Percentiles rank a stretch among this genome's conserved stretches.
Conservation (phyloP, 2,329 filamentous ascomycete genomes). For the Apiospora saccharicola region DNA sequence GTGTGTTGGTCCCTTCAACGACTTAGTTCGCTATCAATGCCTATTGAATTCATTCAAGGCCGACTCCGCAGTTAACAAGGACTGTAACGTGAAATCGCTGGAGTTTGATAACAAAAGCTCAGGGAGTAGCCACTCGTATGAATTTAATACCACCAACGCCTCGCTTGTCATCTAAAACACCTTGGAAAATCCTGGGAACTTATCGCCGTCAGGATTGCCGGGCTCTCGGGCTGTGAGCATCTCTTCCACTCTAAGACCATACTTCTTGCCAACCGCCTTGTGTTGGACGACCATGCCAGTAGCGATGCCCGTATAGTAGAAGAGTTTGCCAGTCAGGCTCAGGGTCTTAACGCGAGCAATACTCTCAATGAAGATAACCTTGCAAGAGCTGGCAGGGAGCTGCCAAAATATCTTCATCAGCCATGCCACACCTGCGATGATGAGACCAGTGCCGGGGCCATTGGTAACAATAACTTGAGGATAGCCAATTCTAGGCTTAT, state of each 20-base stretch:
- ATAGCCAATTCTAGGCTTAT: slow-evolving; percentile 45
- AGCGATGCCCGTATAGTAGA: slow-evolving; percentile 69
- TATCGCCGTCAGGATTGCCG: background rate
- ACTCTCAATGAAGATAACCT: slow-evolving; percentile 87
- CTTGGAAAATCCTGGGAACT: background rate
- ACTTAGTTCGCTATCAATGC: background rate
- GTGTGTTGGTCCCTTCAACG: background rate
- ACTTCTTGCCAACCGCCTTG: slow-evolving; percentile 61
- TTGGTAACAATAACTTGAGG: slow-evolving; percentile 86
- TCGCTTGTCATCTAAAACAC: background rate
- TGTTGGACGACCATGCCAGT: slow-evolving; percentile 88
- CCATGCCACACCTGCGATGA: slow-evolving; percentile 65
- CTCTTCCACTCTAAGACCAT: slow-evolving; percentile 13
- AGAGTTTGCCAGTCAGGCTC: slow-evolving; percentile 83
- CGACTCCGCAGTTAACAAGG: background rate
- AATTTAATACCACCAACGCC: background rate
- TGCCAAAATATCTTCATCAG: slow-evolving; percentile 54
- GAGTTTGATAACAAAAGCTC: background rate
- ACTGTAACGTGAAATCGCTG: background rate
- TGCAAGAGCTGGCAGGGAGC: slow-evolving; percentile 63
- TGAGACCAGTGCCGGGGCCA: slow-evolving; percentile 86
- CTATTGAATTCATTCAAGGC: background rate
- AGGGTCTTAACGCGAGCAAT: slow-evolving; percentile 86
- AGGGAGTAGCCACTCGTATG: background rate
- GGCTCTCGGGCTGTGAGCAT: background rate